Evolutionary conservation across 2,329 filamentous ascomycete genomes (phyloP), one percentile per base, ranked within the genome.

Genomic region (Fusarium chlamydosporum): DNA sequence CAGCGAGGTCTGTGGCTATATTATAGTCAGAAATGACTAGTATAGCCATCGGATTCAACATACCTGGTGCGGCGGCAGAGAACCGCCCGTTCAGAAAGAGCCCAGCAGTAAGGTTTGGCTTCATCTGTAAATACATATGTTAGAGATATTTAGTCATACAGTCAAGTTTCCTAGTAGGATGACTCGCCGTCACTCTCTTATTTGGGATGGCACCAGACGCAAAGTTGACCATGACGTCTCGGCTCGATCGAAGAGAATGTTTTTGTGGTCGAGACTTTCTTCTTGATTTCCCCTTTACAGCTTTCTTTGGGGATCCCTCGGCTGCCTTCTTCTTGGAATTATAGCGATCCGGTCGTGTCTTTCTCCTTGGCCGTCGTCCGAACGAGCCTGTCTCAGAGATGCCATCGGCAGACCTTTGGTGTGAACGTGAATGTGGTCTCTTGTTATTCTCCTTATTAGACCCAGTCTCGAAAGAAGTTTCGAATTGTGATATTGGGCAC

Each of bases 331-430:
- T 76, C 64, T 71, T 78, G 58, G 80, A 80, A 29, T 88, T 82
- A 72, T 91, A 90, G 34, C 82, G 84, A 70, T 87, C 83, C 26
- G 81, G 77, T 51, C 82, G 83, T 16, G 86, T 89, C 75, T 85
- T 91, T 66, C 83, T 79, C 33, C 89, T 83, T 18, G 82, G 77
- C 45, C 80, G 80, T 70, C 82, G 88, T 56, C 86, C 82, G 57
- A 84, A 89, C 29, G 41, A 38, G 18, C 23, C 20, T 31, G 57
- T 45, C 20, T 42, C 33, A 15, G 69, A 55, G 4, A 33, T 11
- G 12, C 47, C 42, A 23, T 47, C 15, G 9, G 29, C 45, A 16
- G 58, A 60, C 16, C 53, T 35, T 7, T 34, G 35, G 15, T 29
- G 38, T 15, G 34, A 48, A n/a, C 34, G 29, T 31, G 55, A 45